Conservation (phyloP, 2,329 filamentous ascomycete species). For the Aureobasidium sp. region DNA sequence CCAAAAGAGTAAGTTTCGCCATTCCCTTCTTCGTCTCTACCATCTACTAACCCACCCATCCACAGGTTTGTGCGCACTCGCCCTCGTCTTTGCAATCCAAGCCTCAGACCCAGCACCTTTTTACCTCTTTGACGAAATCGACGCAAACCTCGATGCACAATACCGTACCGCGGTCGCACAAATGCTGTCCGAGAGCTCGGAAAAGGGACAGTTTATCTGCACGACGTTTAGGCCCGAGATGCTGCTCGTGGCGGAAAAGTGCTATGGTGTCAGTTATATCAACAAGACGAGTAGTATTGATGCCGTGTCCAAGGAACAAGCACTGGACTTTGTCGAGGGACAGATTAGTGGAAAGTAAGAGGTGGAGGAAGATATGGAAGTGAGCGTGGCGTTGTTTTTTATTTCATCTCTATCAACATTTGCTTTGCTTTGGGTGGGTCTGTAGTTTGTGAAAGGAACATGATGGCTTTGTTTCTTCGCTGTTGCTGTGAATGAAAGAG, state of each 20-base stretch:
- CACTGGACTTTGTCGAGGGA: conserved; percentile 88
- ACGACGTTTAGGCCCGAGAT: conserved; percentile 98
- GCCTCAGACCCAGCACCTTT: conserved; percentile 95
- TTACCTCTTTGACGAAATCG: conserved; percentile 98
- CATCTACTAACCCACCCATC: neutral
- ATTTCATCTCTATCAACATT: neutral
- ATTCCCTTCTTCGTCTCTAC: too few relatives aligned
- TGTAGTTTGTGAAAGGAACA: neutral
- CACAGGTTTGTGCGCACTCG: conserved; percentile 83
- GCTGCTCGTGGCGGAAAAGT: conserved; percentile 89
- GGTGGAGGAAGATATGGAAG: neutral
- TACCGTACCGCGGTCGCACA: conserved; percentile 93
- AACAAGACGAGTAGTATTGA: conserved; percentile 94
- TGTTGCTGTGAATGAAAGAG: neutral
- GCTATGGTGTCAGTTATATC: conserved; percentile 85
- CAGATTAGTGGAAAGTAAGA: conserved; percentile 40
- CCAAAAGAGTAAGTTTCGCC: conserved; percentile 70
- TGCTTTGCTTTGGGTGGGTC: neutral
- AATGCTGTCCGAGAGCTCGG: conserved; percentile 58
- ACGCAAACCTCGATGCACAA: conserved; percentile 95
- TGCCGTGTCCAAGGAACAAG: conserved; percentile 78
- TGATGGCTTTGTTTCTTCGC: neutral
- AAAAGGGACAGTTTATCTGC: conserved; percentile 80
- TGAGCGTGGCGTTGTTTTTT: neutral
- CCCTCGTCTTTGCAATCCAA: conserved; percentile 97